phyloP scores from a whole-genome alignment of 805 yeast genomes.

The Lachancea fermentati region DNA sequence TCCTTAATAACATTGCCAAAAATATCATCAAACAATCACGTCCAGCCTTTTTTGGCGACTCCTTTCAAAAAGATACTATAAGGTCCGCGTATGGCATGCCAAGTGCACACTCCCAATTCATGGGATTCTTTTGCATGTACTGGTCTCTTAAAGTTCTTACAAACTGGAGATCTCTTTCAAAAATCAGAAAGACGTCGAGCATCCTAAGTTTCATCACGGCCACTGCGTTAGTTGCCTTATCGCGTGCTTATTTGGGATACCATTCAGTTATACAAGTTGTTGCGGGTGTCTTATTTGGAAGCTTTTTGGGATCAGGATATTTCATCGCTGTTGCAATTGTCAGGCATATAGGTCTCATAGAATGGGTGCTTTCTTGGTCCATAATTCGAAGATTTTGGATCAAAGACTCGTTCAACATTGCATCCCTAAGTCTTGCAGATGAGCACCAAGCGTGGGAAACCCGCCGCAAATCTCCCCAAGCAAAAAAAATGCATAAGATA shows the following conservation, averaged over 20 bases:
- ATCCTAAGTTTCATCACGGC: slow-evolving; percentile 25
- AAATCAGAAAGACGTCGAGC: slow-evolving; percentile 28
- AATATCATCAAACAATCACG: slow-evolving; percentile 61
- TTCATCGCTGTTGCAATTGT: slow-evolving; percentile 46
- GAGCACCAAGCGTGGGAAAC: slow-evolving; percentile 37
- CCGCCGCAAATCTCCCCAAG: slow-evolving; percentile 14
- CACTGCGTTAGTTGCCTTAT: slow-evolving; percentile 47
- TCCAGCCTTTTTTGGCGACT: slow-evolving; percentile 44
- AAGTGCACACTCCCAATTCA: slow-evolving; percentile 91
- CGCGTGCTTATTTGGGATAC: slow-evolving; percentile 73
- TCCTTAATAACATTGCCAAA: slow-evolving; percentile 64
- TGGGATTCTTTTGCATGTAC: slow-evolving; percentile 76
- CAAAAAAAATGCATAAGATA: slow-evolving; percentile 1
- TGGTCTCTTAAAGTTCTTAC: slow-evolving; percentile 39
- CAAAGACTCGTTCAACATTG: slow-evolving; percentile 55
- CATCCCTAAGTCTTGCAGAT: slow-evolving; percentile 42
- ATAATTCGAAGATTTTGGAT: slow-evolving; percentile 46
- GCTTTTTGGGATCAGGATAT: slow-evolving; percentile 51
- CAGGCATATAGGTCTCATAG: slow-evolving; percentile 63
- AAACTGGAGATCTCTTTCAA: slow-evolving; percentile 38
- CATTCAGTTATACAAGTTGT: slow-evolving; percentile 70
- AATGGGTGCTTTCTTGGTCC: slow-evolving; percentile 57
- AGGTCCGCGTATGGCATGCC: slow-evolving; percentile 90
- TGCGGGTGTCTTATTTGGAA: slow-evolving; percentile 67
- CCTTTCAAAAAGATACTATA: slow-evolving; percentile 35